phyloP scores from a whole-genome alignment of 1,284 basidiomycete species.

The Cutaneotrichosporon curvatum region DNA sequence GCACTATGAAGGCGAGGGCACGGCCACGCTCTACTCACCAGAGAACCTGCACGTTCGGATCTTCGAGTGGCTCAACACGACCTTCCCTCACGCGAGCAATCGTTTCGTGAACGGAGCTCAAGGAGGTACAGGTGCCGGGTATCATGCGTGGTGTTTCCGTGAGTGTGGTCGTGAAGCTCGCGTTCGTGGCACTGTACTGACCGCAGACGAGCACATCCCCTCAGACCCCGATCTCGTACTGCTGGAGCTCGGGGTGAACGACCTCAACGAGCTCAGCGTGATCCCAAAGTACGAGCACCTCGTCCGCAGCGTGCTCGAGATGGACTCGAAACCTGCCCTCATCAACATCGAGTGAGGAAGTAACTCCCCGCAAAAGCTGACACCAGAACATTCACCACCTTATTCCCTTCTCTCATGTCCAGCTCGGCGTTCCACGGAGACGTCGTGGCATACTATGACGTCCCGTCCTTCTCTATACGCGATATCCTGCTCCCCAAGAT shows the following conservation, averaged over 20 bases:
- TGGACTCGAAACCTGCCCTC: constrained; percentile 35
- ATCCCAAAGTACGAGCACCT: constrained; percentile 38
- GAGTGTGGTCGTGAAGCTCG: constrained; percentile 23
- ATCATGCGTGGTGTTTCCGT: constrained; percentile 44
- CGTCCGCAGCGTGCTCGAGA: constrained; percentile 33
- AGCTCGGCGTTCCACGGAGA: constrained; percentile 40
- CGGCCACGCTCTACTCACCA: constrained; percentile 38
- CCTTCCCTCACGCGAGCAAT: constrained; percentile 34
- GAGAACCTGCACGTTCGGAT: constrained; percentile 42
- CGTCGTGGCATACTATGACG: constrained; percentile 41
- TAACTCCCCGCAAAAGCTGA: neutral
- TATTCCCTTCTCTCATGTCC: constrained; percentile 37
- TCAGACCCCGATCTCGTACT: constrained; percentile 36
- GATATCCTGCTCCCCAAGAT: constrained; percentile 39
- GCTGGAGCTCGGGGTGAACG: constrained; percentile 44
- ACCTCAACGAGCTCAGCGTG: constrained; percentile 29
- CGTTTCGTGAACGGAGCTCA: constrained; percentile 42
- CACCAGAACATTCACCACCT: constrained; percentile 39
- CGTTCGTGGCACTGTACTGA: neutral
- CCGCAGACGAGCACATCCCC: constrained; percentile 39
- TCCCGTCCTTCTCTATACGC: constrained; percentile 38
- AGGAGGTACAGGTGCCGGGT: constrained; percentile 41
- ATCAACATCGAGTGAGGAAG: constrained; percentile 41
- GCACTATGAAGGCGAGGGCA: constrained; percentile 13
- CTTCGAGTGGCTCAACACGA: constrained; percentile 39